Percentiles rank a stretch among this genome's conserved stretches.
phyloP scores from a whole-genome alignment of 345 rosid genomes.

The Physaria fendleri region DNA sequence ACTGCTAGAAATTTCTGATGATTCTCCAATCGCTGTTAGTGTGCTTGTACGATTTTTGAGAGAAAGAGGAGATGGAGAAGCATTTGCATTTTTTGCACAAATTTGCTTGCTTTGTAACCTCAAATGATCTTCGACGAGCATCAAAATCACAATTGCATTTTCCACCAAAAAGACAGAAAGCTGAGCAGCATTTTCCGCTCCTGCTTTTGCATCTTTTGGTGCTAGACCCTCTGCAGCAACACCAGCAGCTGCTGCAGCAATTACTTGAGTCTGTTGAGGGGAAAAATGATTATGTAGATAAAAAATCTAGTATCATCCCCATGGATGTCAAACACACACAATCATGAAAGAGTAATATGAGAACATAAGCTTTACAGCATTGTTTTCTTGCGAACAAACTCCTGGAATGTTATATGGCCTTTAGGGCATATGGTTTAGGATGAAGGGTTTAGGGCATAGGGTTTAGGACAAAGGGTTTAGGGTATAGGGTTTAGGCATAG shows the following conservation, averaged over 20 bases:
- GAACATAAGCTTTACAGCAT: conserved; percentile 7
- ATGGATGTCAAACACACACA: conserved; percentile 8
- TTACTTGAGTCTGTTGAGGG: conserved; percentile 89
- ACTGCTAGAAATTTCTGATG: conserved; percentile 53
- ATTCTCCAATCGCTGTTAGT: conserved; percentile 39
- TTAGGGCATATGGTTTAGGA: no score
- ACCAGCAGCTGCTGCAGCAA: conserved; percentile 99
- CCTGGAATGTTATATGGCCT: neutral
- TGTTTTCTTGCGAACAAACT: conserved; percentile 4
- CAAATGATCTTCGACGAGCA: conserved; percentile 99
- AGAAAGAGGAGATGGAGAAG: conserved; percentile 71
- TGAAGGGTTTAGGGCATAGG: no score
- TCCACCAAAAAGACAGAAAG: conserved; percentile 96
- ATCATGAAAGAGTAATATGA: conserved; percentile 20
- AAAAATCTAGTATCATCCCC: conserved; percentile 11
- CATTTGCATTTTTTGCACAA: conserved; percentile 42
- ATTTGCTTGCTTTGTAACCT: conserved; percentile 90
- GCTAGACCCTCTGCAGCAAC: conserved; percentile 97
- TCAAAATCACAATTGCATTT: conserved; percentile 94
- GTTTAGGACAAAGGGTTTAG: no score
- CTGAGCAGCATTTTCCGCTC: conserved; percentile 97
- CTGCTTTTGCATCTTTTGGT: conserved; percentile 76
- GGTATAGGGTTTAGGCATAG: no score
- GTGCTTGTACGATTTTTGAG: conserved; percentile 41
- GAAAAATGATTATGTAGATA: conserved; percentile 23